Evolutionary conservation across 176 grass and related monocot species (phyloP), one percentile per base, ranked within the genome.

Genomic region (Neostapfia colusana): DNA sequence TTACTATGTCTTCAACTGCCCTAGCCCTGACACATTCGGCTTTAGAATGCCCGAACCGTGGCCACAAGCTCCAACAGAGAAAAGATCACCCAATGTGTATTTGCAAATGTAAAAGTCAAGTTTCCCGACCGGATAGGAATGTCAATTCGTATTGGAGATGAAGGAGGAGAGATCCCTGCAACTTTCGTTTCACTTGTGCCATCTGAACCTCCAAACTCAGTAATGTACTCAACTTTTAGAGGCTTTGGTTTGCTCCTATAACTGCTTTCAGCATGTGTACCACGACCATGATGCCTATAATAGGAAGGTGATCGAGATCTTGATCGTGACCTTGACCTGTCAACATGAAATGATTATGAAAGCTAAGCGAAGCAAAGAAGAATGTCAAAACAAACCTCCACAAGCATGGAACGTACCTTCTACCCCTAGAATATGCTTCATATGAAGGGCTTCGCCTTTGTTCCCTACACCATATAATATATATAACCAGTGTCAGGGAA

Each of bases 141-240:
- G 84, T 79, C 87, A 84, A 88, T 88, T 86, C 87, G 89, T 78
- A 95, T 79, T 85, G 95, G 95, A 90, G 95, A 99, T 37, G 89
- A 90, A 86, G 92, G 95, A 18, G 92, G 92, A 82, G 95, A 99
- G 28, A 95, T 85, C 81, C 87, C 89, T 85, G 86, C 78, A 71
- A 89, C 69, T 86, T 92, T 95, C 44, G 80, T 45, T 25, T 79
- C 83, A 88, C 71, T 72, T 75, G 72, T 78, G 65, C 73, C 71
- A 81, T 80, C 78, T 75, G 85, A 83, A 85, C 89, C 95, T 81
- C 91, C 95, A 88, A 99, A 99, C 80, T 99, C 95, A 81, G 92
- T 99, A 62, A 95, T 95, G 82, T 95, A 99, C 70, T 99, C 95
- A 74, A 99, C 89, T 72, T 89, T 99, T 12, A 82, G 87, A 77